Base-by-base conservation (phyloP, 768 basidiomycete species). In the Lentinula lateritia region DNA sequence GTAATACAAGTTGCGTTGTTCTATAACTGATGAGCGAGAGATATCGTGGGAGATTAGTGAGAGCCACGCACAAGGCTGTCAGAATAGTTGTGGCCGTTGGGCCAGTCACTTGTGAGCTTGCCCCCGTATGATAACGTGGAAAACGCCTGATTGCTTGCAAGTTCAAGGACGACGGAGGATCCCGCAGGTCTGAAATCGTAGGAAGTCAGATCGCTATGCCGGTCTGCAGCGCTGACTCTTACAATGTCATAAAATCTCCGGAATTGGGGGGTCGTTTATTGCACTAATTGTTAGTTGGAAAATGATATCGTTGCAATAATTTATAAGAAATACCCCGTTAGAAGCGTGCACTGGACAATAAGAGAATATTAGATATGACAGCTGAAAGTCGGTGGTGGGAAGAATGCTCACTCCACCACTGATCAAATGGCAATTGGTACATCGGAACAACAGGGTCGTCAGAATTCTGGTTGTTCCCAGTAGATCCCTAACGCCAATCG, bases 131-230 rank as follows among this genome's bases (percentile, higher is more conserved):
- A 78, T 12, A 81, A 69, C 5, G 75, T 65, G 18, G 82, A 83
- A 63, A 77, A 72, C 20, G 75, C 83, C 10, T 78, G 77, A 68
- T 84, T 83, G 6, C 74, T 71, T 2, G 78, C 77, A 15, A 83
- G 73, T 66, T 83, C 81, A 32, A 83, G 76, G 0, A 73, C 75
- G 67, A 83, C 83, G 46, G 72, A 70, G 36, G 73, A 71, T 41
- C 82, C 82, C 2, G 80, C 81, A 5, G 82, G 83, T 12, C 82
- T 82, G 16, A 35, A 3, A 23, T 35, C 23, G 12, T 42, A 59
- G 0, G 23, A 12, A 23, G 48, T 36, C 7, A 34, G 35, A 18
- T 38, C 6, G 3, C 2, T 28, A n/a, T 28, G 28, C 3, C 28
- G 28, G 3, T 28, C 36, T 6, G 6, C 43, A 46, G 28, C 3